Conservation (phyloP, 1,284 basidiomycete species). For the Xerocomus alliaceus region DNA sequence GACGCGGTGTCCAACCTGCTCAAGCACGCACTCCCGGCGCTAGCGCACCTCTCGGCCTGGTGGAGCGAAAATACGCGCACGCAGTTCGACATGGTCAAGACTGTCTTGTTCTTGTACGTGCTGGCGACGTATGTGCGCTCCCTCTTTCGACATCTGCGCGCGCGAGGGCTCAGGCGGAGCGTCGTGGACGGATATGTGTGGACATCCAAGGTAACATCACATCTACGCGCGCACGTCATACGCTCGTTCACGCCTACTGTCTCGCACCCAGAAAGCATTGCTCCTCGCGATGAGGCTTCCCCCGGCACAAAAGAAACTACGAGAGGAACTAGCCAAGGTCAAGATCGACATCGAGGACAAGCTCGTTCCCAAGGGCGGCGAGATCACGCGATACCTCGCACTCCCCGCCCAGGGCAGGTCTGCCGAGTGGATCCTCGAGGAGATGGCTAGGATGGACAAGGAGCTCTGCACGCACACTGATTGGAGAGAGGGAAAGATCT, state of each 20-base stretch:
- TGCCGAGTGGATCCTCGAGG: conserved; percentile 78
- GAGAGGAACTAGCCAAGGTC: conserved; percentile 72
- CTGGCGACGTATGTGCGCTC: conserved; percentile 58
- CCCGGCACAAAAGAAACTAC: conserved; percentile 68
- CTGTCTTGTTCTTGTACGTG: conserved; percentile 68
- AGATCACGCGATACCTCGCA: conserved; percentile 66
- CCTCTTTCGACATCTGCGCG: conserved; percentile 73
- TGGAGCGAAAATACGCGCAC: conserved; percentile 19
- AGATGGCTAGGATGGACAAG: conserved; percentile 81
- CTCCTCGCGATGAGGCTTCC: conserved; percentile 73
- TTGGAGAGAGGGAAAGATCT: conserved; percentile 82
- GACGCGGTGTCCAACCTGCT: conserved; percentile 18
- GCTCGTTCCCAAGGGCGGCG: conserved; percentile 68
- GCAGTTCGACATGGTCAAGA: conserved; percentile 61
- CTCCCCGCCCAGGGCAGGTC: conserved; percentile 75
- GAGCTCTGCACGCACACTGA: conserved; percentile 54
- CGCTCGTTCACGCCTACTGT: background rate
- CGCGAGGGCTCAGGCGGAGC: conserved; percentile 65
- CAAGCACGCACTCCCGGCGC: conserved; percentile 3
- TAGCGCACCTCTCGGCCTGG: conserved; percentile 20
- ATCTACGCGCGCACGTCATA: background rate
- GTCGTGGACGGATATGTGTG: conserved; percentile 63
- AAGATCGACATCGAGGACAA: conserved; percentile 70
- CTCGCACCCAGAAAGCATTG: conserved; percentile 56
- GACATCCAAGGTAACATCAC: conserved; percentile 54